Evolutionary conservation across 1,139 yeast genomes (phyloP), one percentile per base, ranked within the genome.

Genomic region (Hansenula anomala): DNA sequence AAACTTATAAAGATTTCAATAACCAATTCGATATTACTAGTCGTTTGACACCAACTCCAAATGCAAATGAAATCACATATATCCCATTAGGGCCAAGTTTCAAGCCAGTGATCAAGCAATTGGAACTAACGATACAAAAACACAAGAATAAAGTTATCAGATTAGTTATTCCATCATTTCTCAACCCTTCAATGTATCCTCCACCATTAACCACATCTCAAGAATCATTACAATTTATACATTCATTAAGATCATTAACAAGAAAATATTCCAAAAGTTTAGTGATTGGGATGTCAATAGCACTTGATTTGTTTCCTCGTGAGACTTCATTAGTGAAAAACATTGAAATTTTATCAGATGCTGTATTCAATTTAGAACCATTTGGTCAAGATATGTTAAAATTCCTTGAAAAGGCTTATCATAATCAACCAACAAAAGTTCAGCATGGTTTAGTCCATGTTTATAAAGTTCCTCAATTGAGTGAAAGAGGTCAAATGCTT

Each of bases 381-480:
- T 87, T 90, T 61, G 82, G 81, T 46, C 90, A 86, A 45, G 87
- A 78, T 42, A 76, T 82, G 75, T 64, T 72, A 31, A 78, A 74
- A 42, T 67, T 80, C 40, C 69, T 83, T 48, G 92, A 84, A 51
- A 71, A 70, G 44, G 81, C 84, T 0, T 81, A 81, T 57, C 78
- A 77, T 50, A 77, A 73, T 49, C 83, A 80, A 49, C 90, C 92
- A 8, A 66, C 77, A n/a, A 82, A 81, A 56, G 73, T 84, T 25
- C 88, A 81, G 51, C 97, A 92, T 54, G 98, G 97, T 0, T 72
- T 89, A 41, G 75, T 90, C 23, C 87, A 92, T 55, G 68, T 92
- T 3, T 61, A 74, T 39, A 86, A 86, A 51, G 56, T 89, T 12
- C 95, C 96, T 0, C 68, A 75, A 3, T 62, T 87, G 32, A 78